Conservation (phyloP, 2,329 filamentous ascomycete species). For the Fusarium setosum region DNA sequence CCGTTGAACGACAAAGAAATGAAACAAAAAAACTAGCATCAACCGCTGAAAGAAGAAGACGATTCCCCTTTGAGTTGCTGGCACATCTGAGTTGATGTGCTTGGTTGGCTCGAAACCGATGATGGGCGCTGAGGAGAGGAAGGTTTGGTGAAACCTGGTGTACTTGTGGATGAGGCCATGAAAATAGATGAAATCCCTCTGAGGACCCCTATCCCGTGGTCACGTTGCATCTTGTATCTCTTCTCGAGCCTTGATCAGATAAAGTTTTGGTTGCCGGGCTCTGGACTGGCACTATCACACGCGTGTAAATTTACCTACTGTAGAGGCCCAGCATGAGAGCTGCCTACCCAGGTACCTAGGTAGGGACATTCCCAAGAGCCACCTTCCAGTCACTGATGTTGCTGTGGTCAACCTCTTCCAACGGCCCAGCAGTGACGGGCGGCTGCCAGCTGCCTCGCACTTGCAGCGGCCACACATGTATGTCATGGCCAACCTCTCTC, state of each 20-base stretch:
- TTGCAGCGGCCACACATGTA: constrained; percentile 13
- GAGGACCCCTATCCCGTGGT: constrained; percentile 17
- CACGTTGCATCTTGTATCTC: background rate
- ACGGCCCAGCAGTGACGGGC: background rate
- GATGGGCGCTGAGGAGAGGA: constrained; percentile 28
- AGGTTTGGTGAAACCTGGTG: constrained; percentile 24
- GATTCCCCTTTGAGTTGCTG: constrained; percentile 14
- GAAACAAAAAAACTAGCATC: constrained; percentile 33
- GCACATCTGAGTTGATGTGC: background rate
- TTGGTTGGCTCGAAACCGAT: constrained; percentile 19
- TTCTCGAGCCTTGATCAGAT: background rate
- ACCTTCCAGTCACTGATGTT: no score
- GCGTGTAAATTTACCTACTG: no score
- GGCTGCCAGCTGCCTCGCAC: constrained; percentile 37
- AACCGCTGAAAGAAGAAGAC: constrained; percentile 26
- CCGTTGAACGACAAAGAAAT: constrained; percentile 44
- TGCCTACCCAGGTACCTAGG: no score
- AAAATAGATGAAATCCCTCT: constrained; percentile 35
- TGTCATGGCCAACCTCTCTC: no score
- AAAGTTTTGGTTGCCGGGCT: no score
- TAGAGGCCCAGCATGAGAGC: no score
- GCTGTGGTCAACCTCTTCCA: background rate
- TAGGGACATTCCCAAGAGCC: no score
- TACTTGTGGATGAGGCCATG: constrained; percentile 31
- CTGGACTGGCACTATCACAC: no score